phyloP scores from a whole-genome alignment of 2,329 filamentous ascomycete genomes.

The Didymosphaeria variabile region DNA sequence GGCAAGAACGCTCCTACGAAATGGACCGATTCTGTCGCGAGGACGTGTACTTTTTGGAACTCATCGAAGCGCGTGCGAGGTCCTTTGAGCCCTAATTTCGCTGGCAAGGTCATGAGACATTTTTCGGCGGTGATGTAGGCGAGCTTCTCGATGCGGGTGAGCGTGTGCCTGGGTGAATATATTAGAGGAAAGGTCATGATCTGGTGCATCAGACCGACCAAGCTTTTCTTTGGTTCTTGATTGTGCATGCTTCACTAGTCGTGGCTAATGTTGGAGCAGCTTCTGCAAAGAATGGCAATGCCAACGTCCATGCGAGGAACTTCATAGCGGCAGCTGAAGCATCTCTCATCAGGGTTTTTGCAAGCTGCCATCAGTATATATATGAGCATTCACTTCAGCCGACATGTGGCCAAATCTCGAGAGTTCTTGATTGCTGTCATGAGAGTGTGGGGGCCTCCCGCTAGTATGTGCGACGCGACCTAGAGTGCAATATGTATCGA shows the following conservation, averaged over 20 bases:
- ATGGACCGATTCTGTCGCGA: neutral
- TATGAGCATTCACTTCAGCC: neutral
- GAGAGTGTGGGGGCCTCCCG: too few relatives aligned
- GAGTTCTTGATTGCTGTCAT: too few relatives aligned
- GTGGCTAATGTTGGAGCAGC: neutral
- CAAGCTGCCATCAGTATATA: neutral
- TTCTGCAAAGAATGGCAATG: neutral
- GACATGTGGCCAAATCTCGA: neutral
- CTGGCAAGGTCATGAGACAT: slow-evolving; percentile 15
- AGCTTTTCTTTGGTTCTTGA: slow-evolving; percentile 5
- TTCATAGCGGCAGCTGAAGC: neutral
- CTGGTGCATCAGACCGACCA: neutral
- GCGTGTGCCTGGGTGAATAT: slow-evolving; percentile 5
- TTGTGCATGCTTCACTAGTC: neutral
- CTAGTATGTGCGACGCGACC: too few relatives aligned
- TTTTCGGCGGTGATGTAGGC: slow-evolving; percentile 17
- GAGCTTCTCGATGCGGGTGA: slow-evolving; percentile 13
- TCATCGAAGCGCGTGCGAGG: slow-evolving; percentile 14
- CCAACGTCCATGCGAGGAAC: neutral
- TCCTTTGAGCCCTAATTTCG: slow-evolving; percentile 2
- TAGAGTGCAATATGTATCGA: too few relatives aligned
- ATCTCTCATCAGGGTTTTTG: neutral
- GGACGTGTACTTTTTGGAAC: slow-evolving; percentile 8
- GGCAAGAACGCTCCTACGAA: slow-evolving; percentile 43
- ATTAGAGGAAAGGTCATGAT: neutral